phyloP scores from a whole-genome alignment of 202 grass and related monocot genomes.

The Schoenoplectus triqueter region DNA sequence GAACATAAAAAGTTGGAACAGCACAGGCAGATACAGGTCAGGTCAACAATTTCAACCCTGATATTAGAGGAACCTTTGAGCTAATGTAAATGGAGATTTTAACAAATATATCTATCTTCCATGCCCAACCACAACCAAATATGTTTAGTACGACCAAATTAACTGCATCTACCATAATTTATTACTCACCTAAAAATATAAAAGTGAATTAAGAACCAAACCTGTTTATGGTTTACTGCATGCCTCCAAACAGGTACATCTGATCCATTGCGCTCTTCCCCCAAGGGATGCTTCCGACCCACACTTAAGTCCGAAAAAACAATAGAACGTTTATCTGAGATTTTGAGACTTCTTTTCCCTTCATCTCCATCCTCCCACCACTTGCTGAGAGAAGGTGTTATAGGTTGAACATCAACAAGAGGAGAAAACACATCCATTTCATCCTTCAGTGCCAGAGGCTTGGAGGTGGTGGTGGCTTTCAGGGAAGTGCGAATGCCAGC shows the following conservation, averaged over 20 bases:
- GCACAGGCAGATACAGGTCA: no score
- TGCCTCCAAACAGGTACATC: constrained; percentile 82
- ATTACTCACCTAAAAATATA: constrained; percentile 36
- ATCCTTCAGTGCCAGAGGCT: constrained; percentile 80
- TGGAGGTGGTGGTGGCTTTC: constrained; percentile 67
- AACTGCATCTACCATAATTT: constrained; percentile 3
- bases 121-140: not conserved
- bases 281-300: constrained; percentile 63
- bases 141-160: not conserved
- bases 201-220: constrained; percentile 45
- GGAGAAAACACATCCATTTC: constrained; percentile 99
- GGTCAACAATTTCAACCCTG: not conserved
- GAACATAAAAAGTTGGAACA: not conserved
- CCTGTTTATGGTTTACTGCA: constrained; percentile 69
- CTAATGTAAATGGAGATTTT: not conserved
- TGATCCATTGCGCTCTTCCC: constrained; percentile 63
- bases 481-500: constrained; percentile 54
- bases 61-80: constrained; percentile 11
- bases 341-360: constrained; percentile 64
- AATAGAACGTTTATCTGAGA: constrained; percentile 57
- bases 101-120: constrained; percentile 26
- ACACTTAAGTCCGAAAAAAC: constrained; percentile 37
- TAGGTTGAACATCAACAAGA: constrained; percentile 95
- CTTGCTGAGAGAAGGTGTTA: constrained; percentile 75
- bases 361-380: constrained; percentile 85